Evolutionary conservation across 2,329 filamentous ascomycete species (phyloP), one percentile per base, ranked within the genome.

Genomic region (Metarhizium rileyi): DNA sequence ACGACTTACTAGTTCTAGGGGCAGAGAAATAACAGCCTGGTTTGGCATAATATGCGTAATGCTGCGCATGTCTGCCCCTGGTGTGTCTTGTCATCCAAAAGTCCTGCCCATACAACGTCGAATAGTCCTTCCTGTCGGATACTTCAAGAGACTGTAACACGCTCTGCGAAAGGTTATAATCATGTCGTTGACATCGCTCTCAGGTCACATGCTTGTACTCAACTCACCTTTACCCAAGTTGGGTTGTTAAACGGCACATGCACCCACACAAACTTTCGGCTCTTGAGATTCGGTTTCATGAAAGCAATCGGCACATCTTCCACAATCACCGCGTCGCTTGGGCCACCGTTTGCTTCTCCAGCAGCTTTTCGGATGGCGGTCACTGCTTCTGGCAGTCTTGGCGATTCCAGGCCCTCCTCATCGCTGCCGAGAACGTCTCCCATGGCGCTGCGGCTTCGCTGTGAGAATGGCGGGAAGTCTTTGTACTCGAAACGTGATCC

Each of bases 211-310:
- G n/a, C n/a, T n/a, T n/a, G n/a, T n/a, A n/a, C n/a, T n/a, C n/a
- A 1, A 48, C 64, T 52, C 57, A 76, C 76, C 66, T 76, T 77
- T 2, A 80, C 77, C 77, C 77, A 81, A 0, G 72, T 69, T 0
- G 77, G 75, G 47, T 80, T 80, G 8, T 76, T 80, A 26, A 73
- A 80, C 0, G 77, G 74, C 18, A 78, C 55, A 60, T 81, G 77
- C 44, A 80, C 70, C 77, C 78, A 81, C 56, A 75, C 71, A 55
- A 80, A 80, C 58, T 74, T 78, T 23, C 73, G 69, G 2, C 59
- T 55, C 33, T 61, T 58, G 3, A 62, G 57, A 36, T 65, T 58
- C 2, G 67, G 67, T 49, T 60, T 66, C 9, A 56, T 50, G 55
- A 69, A 64, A 27, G 62, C 59, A 33, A 59, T 52, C 0, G 60